Evolutionary conservation across 257 asterid genomes (phyloP), one percentile per base, ranked within the genome.

Genomic region (Scutellaria galericulata): DNA sequence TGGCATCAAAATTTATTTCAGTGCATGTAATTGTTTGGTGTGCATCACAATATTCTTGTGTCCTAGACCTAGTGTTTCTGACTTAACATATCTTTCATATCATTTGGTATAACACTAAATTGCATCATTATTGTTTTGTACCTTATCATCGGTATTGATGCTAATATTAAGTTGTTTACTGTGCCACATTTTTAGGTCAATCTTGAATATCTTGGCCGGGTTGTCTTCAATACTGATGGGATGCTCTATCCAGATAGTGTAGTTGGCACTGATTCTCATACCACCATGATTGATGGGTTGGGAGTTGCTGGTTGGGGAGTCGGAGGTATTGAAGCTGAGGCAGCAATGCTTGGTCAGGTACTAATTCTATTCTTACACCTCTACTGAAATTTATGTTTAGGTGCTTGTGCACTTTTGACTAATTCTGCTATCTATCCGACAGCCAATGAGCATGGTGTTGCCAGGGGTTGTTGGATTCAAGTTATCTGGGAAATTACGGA

Each of bases 251-350:
- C 96, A 31, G 98, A 94, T 70, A 94, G 98, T 56, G 97, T 94
- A 60, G 98, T 94, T 1, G 98, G 98, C 44, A 94, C 96, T 24
- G 98, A 94, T 84, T 94, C 97, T 45, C 97, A 91, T 72, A 93
- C 98, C 64, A 93, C 98, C 68, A 93, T 93, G 98, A 93, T 93
- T 77, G 98, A 93, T 69, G 98, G 97, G 51, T 65, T 93, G 53
- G 96, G 97, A 61, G 97, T 93, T 84, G 96, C 97, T 73, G 98
- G 98, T 73, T 93, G 98, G 97, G 98, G 98, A 27, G 98, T 93
- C 47, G 98, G 98, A 73, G 98, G 97, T 73, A 93, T 93, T 70
- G 98, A 93, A 85, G 98, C 98, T 27, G 98, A 93, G 83, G 97
- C 97, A 46, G 89, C 96, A 41, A 94, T 91, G 98, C 97, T 94